Evolutionary conservation across 257 asterid genomes (phyloP), one percentile per base, ranked within the genome.

Genomic region (Solanum virginianum): DNA sequence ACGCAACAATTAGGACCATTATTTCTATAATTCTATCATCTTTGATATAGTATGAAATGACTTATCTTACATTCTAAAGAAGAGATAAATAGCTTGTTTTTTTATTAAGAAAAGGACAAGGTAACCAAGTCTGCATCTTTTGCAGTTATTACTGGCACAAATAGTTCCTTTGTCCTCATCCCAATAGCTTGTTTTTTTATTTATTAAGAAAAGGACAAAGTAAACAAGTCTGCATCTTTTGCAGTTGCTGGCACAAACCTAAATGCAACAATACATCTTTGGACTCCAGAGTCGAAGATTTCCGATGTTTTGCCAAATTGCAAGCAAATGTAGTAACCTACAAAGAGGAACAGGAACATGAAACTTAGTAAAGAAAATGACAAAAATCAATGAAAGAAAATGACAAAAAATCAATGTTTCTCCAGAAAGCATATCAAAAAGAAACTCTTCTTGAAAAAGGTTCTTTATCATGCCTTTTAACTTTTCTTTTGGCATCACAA

Each of bases 281-380:
- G 72, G 98, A 88, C 85, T 97, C 99, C 88, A 97, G 80, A 65
- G 95, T 97, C 14, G 97, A 90, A 80, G 99, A 97, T 66, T 93
- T 95, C 85, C 99, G 93, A 91, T 94, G 98, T 93, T 97, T 97
- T 47, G 99, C 98, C 89, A 97, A 88, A 86, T 90, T 84, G 94
- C 99, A 97, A 59, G 98, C 93, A 89, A 90, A 91, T 84, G 94
- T 43, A 85, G 98, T 92, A 65, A 93, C 98, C 99, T 97, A 87
- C 86, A 88, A 54, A 79, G 49, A 79, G 66, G 65, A 79, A 79
- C 15, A n/a, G 16, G 26, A 79, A 79, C 65, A 26, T 10, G 29
- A 79, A 32, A 79, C 65, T 9, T 79, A 54, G 65, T 65, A 79
- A 32, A 32, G 36, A 32, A 32, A 32, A 32, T 32, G 36, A 32